Base-by-base conservation (phyloP, 495 filamentous ascomycete species). In the Immersiella caudata region DNA sequence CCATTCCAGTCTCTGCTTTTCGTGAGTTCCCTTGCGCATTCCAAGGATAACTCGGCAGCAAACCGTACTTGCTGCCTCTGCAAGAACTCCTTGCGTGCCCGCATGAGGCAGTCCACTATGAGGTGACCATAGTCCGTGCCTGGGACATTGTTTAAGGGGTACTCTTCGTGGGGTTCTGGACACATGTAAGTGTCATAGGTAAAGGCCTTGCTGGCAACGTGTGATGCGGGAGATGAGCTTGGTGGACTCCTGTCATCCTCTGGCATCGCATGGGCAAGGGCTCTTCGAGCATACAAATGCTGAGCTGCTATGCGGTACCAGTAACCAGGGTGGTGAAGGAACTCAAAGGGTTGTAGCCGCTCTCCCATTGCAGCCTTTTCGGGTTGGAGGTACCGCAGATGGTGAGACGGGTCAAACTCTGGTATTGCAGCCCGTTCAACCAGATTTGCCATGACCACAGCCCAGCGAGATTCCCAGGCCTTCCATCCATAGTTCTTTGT, bases 131-230 rank as follows among this genome's bases (percentile, higher is more conserved):
- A 91, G 69, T 93, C 81, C 66, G 88, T 84, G 2, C 86, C 87
- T 21, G 69, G 71, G 9, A 70, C 51, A n/a, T 81, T 84, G 29
- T 81, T 68, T 20, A 88, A 71, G 8, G 90, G 86, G 58, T 79
- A 86, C 75, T 97, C 94, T 60, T 89, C 77, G 67, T 92, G 84
- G 1, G 93, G 90, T 29, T 90, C 86, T 0, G 89, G 90, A 26
- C 89, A 93, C 72, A 97, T 86, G 76, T 96, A 97, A 11, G 87
- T 90, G 74, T 97, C 94, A 74, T 96, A 94, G 1, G 85, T 82
- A 67, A 89, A 89, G 14, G 87, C 85, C 60, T 90, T 87, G 69
- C 81, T 88, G 1, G 87, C 85, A 25, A 90, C 84, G n/a, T 86
- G 82, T 12, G 90, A 87, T 6, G 89, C 88, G 6, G 89, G 87